These are phyloP conservation scores for Trichoderma harzianum DNA, from an alignment of 2,329 filamentous ascomycete species.

Conservation along the genomic window DNA sequence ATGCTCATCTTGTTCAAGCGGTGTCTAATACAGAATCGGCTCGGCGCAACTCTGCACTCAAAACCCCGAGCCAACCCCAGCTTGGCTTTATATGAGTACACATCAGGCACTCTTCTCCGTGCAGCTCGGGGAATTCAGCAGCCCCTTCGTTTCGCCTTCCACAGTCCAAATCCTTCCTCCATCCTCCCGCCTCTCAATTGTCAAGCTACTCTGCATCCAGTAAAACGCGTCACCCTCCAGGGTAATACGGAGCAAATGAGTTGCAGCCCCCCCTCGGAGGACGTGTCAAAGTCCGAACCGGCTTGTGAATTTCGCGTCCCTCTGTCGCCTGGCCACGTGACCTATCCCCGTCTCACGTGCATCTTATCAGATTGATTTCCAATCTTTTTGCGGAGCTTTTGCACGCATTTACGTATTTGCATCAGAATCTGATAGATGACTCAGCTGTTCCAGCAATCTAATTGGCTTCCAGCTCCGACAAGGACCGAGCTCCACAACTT, in stretches of 20 bases:
- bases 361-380: slow-evolving; percentile 19
- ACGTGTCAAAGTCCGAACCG: slow-evolving; percentile 12
- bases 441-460: background rate
- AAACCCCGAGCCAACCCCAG: background rate
- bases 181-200: background rate
- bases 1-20: background rate
- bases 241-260: background rate
- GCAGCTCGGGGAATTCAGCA: background rate
- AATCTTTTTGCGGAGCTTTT: slow-evolving; percentile 5
- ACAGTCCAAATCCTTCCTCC: background rate
- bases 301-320: background rate
- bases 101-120: background rate
- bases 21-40: background rate
- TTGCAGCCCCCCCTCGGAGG: background rate
- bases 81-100: background rate
- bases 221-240: background rate
- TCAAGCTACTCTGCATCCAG: background rate
- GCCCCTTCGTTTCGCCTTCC: background rate
- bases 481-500: slow-evolving; percentile 5
- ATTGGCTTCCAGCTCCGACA: slow-evolving; percentile 11
- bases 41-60: background rate
- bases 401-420: slow-evolving; percentile 1
- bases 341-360: slow-evolving; percentile 11
- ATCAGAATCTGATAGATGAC: slow-evolving; percentile 18
- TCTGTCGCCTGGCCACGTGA: slow-evolving; percentile 16